Percentiles rank a stretch among this genome's conserved stretches.
Evolutionary conservation across 129 eudicot genomes (phyloP).

Genomic region (Tagetes patula): DNA sequence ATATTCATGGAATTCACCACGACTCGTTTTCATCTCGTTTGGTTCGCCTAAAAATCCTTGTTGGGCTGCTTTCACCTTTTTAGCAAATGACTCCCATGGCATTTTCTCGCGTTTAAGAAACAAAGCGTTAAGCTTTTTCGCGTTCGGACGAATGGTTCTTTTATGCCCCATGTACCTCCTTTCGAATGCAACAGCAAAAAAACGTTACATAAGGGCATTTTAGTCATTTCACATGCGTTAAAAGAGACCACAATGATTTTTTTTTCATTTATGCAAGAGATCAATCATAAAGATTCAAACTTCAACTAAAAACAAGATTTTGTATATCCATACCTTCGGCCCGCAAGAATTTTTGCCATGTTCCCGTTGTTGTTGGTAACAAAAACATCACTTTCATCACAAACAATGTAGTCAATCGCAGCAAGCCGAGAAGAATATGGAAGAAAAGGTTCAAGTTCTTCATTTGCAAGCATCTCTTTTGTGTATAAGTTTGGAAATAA

Average conservation of each 20-base stretch:
- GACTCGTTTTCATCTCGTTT: slow-evolving; percentile 78
- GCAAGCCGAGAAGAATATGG: slow-evolving; percentile 94
- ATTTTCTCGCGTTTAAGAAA: slow-evolving; percentile 59
- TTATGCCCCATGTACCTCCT: slow-evolving; percentile 99
- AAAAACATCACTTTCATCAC: slow-evolving; percentile 93
- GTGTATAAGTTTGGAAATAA: slow-evolving; percentile 92
- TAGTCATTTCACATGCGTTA: slow-evolving; percentile 5
- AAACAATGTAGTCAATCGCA: slow-evolving; percentile 88
- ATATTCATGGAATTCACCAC: slow-evolving; percentile 86
- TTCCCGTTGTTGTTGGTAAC: slow-evolving; percentile 93
- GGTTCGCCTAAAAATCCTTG: slow-evolving; percentile 98
- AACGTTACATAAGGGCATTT: background rate
- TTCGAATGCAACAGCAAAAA: slow-evolving; percentile 20
- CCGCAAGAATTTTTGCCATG: slow-evolving; percentile 96
- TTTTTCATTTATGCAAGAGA: background rate
- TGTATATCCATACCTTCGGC: slow-evolving; percentile 61
- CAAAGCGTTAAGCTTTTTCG: slow-evolving; percentile 76
- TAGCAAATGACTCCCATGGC: slow-evolving; percentile 79
- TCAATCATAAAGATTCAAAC: background rate
- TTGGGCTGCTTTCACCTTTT: slow-evolving; percentile 86
- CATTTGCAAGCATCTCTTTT: slow-evolving; percentile 80
- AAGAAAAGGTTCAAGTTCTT: slow-evolving; percentile 69
- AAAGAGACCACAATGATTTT: background rate
- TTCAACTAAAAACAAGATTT: background rate
- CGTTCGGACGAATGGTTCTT: slow-evolving; percentile 89